Evolutionary conservation across 176 grass and related monocot genomes (phyloP).

Genomic region (Avena sativa): DNA sequence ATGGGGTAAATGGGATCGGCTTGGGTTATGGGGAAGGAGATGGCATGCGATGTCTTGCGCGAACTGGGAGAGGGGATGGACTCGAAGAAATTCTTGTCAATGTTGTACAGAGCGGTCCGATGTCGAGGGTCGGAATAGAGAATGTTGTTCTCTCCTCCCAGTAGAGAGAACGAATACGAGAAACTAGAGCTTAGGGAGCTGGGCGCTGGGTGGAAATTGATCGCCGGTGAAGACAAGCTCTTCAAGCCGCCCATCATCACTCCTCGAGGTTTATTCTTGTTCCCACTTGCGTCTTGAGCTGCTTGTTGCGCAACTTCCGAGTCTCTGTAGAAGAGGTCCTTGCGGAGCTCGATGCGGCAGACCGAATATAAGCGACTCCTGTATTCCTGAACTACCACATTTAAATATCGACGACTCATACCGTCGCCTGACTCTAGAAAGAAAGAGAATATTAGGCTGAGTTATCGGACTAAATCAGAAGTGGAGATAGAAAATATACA

Average conservation of each 20-base stretch:
- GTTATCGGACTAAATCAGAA: not conserved
- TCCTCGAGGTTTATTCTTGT: not conserved
- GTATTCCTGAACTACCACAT: not conserved
- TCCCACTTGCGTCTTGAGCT: not conserved
- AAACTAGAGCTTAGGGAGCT: not conserved
- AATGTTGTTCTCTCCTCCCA: slow-evolving; percentile 1
- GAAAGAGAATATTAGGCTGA: not conserved
- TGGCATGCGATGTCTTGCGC: not conserved
- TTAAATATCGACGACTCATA: not conserved
- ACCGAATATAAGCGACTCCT: not conserved
- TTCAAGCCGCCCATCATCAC: not conserved
- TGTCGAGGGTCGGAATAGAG: not conserved
- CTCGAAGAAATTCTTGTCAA: not conserved
- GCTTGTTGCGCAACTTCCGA: not conserved
- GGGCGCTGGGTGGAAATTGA: not conserved
- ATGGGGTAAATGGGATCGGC: not conserved
- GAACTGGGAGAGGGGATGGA: not conserved
- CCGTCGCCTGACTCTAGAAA: not conserved
- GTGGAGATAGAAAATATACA: too few species aligned
- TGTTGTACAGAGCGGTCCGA: not conserved
- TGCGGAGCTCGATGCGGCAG: not conserved
- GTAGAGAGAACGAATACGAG: not conserved
- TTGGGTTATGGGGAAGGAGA: not conserved
- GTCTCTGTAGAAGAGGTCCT: not conserved
- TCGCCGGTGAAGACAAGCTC: not conserved